Evolutionary conservation across 371 early-diverging fungal genomes (phyloP).

Genomic region (Mortierella sp.): DNA sequence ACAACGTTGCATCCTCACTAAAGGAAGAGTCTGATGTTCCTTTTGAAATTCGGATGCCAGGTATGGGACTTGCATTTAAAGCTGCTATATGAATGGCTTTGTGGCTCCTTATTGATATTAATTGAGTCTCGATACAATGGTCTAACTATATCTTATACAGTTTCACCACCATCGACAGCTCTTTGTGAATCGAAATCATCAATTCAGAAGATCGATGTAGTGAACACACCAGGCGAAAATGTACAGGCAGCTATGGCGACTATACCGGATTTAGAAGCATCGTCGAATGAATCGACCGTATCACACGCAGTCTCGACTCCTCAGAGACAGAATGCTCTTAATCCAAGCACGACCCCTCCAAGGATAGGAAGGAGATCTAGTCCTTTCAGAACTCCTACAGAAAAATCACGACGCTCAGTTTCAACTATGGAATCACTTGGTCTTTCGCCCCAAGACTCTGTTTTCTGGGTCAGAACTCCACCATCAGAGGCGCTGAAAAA

Average conservation of each 20-base stretch:
- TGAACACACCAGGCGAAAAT: background rate
- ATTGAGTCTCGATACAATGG: background rate
- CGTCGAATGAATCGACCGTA: background rate
- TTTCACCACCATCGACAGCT: background rate
- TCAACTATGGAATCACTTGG: constrained; percentile 43
- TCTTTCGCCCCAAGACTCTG: constrained; percentile 44
- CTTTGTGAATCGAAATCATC: background rate
- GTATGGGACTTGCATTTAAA: constrained; percentile 6
- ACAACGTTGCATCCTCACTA: background rate
- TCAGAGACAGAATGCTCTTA: background rate
- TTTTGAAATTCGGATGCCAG: constrained; percentile 47
- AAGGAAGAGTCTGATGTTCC: constrained; percentile 6
- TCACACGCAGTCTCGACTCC: constrained; percentile 1
- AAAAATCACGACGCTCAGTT: constrained; percentile 10
- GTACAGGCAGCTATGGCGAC: background rate
- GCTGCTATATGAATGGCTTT: no score
- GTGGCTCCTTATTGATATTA: no score
- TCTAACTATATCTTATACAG: background rate
- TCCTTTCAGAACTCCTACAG: constrained; percentile 35
- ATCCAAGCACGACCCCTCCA: constrained; percentile 3
- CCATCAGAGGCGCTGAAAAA: constrained; percentile 47
- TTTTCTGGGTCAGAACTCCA: constrained; percentile 54
- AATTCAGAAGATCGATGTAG: background rate
- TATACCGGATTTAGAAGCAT: background rate
- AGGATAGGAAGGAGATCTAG: constrained; percentile 6